Base-by-base conservation (phyloP, 169 alveolate genomes). In the Plasmodium sp. region DNA sequence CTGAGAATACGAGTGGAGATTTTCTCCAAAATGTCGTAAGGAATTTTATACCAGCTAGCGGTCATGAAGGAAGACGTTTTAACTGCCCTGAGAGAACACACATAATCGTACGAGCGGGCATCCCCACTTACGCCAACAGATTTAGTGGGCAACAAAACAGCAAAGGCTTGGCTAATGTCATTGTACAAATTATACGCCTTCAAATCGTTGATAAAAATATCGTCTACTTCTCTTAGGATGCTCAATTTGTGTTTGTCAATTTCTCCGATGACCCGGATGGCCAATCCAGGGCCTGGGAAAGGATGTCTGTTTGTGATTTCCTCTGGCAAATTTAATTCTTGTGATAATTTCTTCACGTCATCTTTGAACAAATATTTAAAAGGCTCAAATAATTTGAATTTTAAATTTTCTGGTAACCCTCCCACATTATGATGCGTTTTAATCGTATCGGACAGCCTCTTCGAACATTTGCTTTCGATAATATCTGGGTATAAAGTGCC, bases 241-340 rank as follows among this genome's bases (percentile, higher is more conserved):
- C 94, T 92, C n/a, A 96, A 95, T 79, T 94, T 94, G n/a, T 96
- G 96, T 41, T 96, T 95, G 39, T 85, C 84, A 16, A 96, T 83
- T 45, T 90, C 96, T 74, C 97, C 98, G 9, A 96, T 79, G 22
- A 96, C 96, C 10, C 98, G 84, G 5, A 93, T 95, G 31, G 97
- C 98, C 43, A 96, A 96, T 31, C 97, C 97, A 14, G 98, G 98
- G 7, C 98, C 98, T 10, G 98, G 98, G 94, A 96, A 96, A 9
- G 98, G 98, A 62, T 95, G 97, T 84, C 98, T 93, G 33, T 93
- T 95, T 72, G 93, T 94, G 27, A 95, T 94, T 9, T 80, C 95
- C 27, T 95, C 94, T 7, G 97, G 95, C 34, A 96, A 93, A 31
- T 94, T 94, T 58, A 96, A 93, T 33, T 86, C 95, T 43, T 86